Evolutionary conservation across 352 stramenopile genomes (phyloP).

Genomic region (Globisporangium acanthophoron): DNA sequence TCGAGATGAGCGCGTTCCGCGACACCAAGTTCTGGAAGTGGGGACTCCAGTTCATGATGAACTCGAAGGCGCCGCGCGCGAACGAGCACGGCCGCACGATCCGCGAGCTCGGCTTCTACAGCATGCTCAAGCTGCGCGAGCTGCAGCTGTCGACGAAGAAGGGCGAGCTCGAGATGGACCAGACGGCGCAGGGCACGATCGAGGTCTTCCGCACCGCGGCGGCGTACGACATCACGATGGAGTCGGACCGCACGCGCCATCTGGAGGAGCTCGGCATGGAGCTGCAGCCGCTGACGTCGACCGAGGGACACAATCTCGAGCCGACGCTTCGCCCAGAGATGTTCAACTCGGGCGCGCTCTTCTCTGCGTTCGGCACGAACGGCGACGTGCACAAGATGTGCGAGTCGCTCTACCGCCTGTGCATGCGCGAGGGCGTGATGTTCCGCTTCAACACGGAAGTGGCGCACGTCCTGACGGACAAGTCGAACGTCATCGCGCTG

Average conservation of each 20-base stretch:
- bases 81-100: conserved; percentile 79
- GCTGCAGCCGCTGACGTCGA: conserved; percentile 50
- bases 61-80: conserved; percentile 65
- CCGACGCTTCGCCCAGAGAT: conserved; percentile 51
- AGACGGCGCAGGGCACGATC: conserved; percentile 79
- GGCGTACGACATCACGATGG: conserved; percentile 63
- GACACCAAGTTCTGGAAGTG: conserved; percentile 87
- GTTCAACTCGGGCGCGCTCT: conserved; percentile 58
- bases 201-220: conserved; percentile 60
- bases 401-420: conserved; percentile 71
- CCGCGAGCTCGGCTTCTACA: conserved; percentile 82
- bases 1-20: conserved; percentile 74
- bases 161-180: conserved; percentile 81
- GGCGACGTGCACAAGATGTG: conserved; percentile 89
- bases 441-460: conserved; percentile 86
- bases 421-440: conserved; percentile 80
- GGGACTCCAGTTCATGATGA: conserved; percentile 81
- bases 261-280: conserved; percentile 76
- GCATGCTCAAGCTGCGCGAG: conserved; percentile 79
- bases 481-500: conserved; percentile 69
- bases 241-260: conserved; percentile 67
- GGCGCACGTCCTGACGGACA: conserved; percentile 71
- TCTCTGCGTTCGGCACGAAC: conserved; percentile 80
- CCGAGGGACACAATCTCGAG: conserved; percentile 62
- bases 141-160: conserved; percentile 74